Evolutionary conservation across 2,329 filamentous ascomycete genomes (phyloP).

Genomic region (Scedosporium boydii): DNA sequence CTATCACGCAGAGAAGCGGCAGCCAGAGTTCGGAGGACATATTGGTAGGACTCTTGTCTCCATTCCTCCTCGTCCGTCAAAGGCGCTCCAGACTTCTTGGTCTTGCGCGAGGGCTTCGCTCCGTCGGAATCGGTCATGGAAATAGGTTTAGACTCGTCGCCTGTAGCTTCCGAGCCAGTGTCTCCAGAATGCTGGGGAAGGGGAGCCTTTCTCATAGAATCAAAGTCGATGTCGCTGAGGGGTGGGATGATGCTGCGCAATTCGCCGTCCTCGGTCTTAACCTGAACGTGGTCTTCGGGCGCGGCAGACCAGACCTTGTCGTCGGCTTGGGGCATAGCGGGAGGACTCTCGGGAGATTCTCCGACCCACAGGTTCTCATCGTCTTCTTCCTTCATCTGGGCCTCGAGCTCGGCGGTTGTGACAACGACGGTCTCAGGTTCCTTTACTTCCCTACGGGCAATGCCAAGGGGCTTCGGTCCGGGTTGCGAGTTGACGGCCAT

Average conservation of each 20-base stretch:
- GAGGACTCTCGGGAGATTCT: conserved; percentile 18
- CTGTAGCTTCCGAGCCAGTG: background rate
- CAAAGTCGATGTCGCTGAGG: conserved; percentile 25
- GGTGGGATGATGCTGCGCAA: conserved; percentile 24
- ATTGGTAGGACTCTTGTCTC: conserved; percentile 1
- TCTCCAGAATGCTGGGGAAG: background rate
- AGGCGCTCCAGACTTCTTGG: conserved; percentile 18
- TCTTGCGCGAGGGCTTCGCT: conserved; percentile 17
- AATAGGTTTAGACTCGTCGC: background rate
- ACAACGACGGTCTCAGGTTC: conserved; percentile 43
- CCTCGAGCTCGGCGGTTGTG: conserved; percentile 48
- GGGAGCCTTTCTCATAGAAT: conserved; percentile 18
- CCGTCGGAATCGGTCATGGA: conserved; percentile 16
- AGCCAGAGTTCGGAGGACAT: conserved; percentile 3
- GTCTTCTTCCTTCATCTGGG: conserved; percentile 37
- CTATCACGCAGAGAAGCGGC: conserved; percentile 2
- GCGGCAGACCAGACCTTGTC: conserved; percentile 34
- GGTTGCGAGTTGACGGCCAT: conserved; percentile 10
- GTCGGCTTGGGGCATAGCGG: conserved; percentile 19
- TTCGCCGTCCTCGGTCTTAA: conserved; percentile 35
- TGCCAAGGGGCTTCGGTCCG: conserved; percentile 1
- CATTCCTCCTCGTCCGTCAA: background rate
- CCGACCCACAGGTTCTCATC: conserved; percentile 38
- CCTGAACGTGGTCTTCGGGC: conserved; percentile 21
- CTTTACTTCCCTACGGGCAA: conserved; percentile 36